phyloP scores from a whole-genome alignment of 345 rosid species.

The Aegle marmelos region DNA sequence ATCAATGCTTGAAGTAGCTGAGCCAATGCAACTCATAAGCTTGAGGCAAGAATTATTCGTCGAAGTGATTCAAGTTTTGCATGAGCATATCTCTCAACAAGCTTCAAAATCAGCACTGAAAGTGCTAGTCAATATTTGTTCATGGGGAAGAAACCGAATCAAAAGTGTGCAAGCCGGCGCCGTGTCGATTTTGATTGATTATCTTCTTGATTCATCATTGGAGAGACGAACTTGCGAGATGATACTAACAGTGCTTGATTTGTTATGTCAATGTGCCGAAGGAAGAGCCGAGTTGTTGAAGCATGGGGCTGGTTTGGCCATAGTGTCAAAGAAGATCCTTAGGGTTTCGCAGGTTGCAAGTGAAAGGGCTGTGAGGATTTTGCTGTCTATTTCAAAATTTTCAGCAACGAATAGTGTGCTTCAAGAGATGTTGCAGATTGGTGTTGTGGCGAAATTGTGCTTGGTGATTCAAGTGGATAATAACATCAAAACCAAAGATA shows the following conservation, averaged over 20 bases:
- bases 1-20: constrained; percentile 51
- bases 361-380: constrained; percentile 61
- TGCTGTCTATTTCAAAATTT: constrained; percentile 55
- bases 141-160: constrained; percentile 72
- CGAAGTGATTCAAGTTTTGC: constrained; percentile 48
- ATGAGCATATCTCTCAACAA: constrained; percentile 52
- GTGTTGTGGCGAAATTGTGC: constrained; percentile 67
- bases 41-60: constrained; percentile 35
- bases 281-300: constrained; percentile 68
- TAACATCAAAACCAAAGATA: constrained; percentile 45
- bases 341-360: constrained; percentile 62
- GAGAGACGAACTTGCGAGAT: constrained; percentile 51
- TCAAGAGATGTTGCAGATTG: constrained; percentile 72
- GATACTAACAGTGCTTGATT: constrained; percentile 48
- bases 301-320: constrained; percentile 69
- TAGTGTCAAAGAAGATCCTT: constrained; percentile 71
- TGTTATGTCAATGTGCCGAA: constrained; percentile 64
- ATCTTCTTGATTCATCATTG: constrained; percentile 52
- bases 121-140: constrained; percentile 40
- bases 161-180: constrained; percentile 62
- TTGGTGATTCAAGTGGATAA: constrained; percentile 59
- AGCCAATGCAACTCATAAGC: constrained; percentile 46
- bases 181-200: constrained; percentile 49
- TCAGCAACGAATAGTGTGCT: constrained; percentile 46
- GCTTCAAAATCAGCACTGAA: constrained; percentile 62